Evolutionary conservation across 345 rosid species (phyloP), one percentile per base, ranked within the genome.

Genomic region (Populus tremula): DNA sequence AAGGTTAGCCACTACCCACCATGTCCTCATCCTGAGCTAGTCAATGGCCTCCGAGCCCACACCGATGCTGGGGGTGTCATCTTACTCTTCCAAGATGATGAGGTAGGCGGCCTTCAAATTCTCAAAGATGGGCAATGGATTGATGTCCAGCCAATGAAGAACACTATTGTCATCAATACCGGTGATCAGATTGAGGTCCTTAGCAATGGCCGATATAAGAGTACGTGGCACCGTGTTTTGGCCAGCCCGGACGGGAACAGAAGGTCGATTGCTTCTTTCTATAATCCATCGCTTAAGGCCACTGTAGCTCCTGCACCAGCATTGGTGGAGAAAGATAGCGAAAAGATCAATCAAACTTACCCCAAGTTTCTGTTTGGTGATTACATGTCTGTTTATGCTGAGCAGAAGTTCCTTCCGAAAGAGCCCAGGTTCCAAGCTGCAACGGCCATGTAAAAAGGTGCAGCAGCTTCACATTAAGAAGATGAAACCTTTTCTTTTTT

Each of bases 11-110:
- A 95, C 83, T 95, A 95, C 79, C 99, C 99, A 11, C 96, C 99
- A 18, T 95, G 98, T 78, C 96, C 98, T 43, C 86, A 82, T 47
- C 97, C 97, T 0, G 91, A 93, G 82, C 88, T 77, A 0, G 89
- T 90, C 39, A 80, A 70, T 35, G 99, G 98, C 29, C 97, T 95
- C 35, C 77, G 99, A 64, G 89, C 97, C 61, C 98, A 95, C 87
- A 95, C 99, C 1, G 98, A 95, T 76, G 99, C 99, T 0, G 99
- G 99, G 4, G 98, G 97, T 0, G 88, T 95, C n/a, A 90, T 95
- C 83, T 74, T 95, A 66, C 83, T 95, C 78, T 91, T 89, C 84
- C 99, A 93, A 77, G 99, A 93, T 53, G 99, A 95, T 67, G 67
- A 80, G 71, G 91, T 91, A 0, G 89, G 92, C 6, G 98, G 99